phyloP scores from a whole-genome alignment of 1,284 basidiomycete genomes.

The Rhodotorula sp. region DNA sequence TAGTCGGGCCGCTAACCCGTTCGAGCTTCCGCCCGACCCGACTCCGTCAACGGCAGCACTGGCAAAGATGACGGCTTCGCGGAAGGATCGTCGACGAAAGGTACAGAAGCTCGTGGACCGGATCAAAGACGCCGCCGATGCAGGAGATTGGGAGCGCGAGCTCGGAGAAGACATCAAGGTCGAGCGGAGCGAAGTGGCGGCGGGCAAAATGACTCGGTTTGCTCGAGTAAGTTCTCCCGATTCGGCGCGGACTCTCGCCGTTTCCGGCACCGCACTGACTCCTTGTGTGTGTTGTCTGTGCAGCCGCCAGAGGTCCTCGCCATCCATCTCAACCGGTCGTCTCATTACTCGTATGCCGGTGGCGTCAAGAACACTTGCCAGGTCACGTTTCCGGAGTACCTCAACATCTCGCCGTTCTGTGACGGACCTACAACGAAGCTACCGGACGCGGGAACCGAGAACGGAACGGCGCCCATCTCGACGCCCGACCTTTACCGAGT shows the following conservation, averaged over 20 bases:
- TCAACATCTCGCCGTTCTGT: slow-evolving; percentile 77
- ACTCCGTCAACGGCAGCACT: not conserved
- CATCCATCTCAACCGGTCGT: slow-evolving; percentile 80
- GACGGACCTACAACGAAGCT: slow-evolving; percentile 66
- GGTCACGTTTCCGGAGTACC: slow-evolving; percentile 76
- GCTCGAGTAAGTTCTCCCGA: slow-evolving; percentile 62
- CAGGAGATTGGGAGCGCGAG: slow-evolving; percentile 74
- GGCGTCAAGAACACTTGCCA: slow-evolving; percentile 75
- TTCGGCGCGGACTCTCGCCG: slow-evolving; percentile 3
- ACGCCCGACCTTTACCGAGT: slow-evolving; percentile 65
- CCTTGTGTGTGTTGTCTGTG: slow-evolving; percentile 21
- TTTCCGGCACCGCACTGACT: slow-evolving; percentile 1
- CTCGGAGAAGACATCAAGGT: slow-evolving; percentile 58
- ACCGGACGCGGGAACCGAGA: not conserved
- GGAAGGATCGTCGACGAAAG: slow-evolving; percentile 69
- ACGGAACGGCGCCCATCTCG: not conserved
- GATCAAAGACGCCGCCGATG: slow-evolving; percentile 64
- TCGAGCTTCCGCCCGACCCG: slow-evolving; percentile 7
- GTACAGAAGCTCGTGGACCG: slow-evolving; percentile 61
- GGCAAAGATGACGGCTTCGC: slow-evolving; percentile 53
- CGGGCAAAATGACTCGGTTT: slow-evolving; percentile 81
- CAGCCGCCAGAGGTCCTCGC: slow-evolving; percentile 78
- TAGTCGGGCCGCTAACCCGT: not conserved
- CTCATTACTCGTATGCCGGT: slow-evolving; percentile 64
- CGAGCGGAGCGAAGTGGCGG: slow-evolving; percentile 67